phyloP scores from a whole-genome alignment of 208 protist species.

The Trypanosoma grayi region DNA sequence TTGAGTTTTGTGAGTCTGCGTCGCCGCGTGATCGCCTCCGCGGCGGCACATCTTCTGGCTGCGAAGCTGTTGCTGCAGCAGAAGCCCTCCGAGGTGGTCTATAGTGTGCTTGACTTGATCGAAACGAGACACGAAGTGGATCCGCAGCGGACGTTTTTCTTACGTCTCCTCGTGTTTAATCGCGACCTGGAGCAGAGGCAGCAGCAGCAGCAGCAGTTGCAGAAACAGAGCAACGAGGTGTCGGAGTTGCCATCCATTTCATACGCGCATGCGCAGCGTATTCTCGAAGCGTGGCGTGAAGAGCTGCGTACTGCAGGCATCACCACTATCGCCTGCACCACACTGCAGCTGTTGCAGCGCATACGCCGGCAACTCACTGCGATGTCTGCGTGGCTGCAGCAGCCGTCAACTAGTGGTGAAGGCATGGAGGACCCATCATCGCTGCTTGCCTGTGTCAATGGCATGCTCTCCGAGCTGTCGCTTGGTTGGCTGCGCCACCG shows the following conservation, averaged over 20 bases:
- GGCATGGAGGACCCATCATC: neutral
- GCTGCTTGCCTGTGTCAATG: constrained; percentile 8
- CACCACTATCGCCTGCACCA: constrained; percentile 16
- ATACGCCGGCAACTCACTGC: constrained; percentile 1
- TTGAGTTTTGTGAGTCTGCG: constrained; percentile 39
- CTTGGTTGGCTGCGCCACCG: constrained; percentile 26
- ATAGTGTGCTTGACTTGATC: constrained; percentile 34
- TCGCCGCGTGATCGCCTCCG: constrained; percentile 30
- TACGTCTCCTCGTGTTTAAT: constrained; percentile 36
- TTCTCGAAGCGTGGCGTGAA: constrained; percentile 14
- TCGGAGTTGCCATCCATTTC: neutral
- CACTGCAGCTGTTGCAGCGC: constrained; percentile 14
- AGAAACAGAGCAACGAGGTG: neutral
- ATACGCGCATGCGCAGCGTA: neutral
- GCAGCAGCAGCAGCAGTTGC: neutral
- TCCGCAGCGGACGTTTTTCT: constrained; percentile 42
- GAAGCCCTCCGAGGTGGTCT: constrained; percentile 20
- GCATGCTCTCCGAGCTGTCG: constrained; percentile 16
- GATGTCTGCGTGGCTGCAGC: neutral
- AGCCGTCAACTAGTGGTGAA: neutral
- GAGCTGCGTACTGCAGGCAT: constrained; percentile 3
- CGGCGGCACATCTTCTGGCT: constrained; percentile 35
- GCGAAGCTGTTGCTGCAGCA: constrained; percentile 30
- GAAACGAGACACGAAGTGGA: constrained; percentile 16
- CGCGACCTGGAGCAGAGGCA: constrained; percentile 7